phyloP scores from a whole-genome alignment of 306 rosid species.

The Mucuna pruriens region DNA sequence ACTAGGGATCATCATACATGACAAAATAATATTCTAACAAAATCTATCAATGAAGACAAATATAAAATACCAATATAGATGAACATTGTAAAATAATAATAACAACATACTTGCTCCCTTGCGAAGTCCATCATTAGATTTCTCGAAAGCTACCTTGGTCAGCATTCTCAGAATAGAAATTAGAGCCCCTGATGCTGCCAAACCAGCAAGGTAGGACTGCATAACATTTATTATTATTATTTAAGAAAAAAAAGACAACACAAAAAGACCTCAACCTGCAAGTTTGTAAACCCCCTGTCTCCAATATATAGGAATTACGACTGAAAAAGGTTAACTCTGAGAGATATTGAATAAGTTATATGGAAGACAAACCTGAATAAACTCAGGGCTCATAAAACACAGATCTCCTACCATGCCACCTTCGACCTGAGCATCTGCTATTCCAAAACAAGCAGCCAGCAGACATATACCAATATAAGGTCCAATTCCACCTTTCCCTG shows the following conservation, averaged over 20 bases:
- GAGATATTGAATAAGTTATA: neutral
- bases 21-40: neutral
- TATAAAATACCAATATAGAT: neutral
- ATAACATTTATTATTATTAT: neutral
- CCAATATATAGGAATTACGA: neutral
- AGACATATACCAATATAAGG: slow-evolving; percentile 68
- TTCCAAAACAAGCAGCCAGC: slow-evolving; percentile 72
- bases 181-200: slow-evolving; percentile 83
- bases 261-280: neutral
- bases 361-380: slow-evolving; percentile 67
- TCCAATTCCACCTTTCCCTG: slow-evolving; percentile 80
- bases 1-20: neutral
- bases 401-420: slow-evolving; percentile 92
- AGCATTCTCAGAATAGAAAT: slow-evolving; percentile 65
- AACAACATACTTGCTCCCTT: slow-evolving; percentile 80
- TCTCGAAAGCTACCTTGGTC: slow-evolving; percentile 72
- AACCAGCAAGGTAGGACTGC: slow-evolving; percentile 87
- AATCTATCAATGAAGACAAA: neutral
- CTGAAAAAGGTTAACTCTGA: neutral
- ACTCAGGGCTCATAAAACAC: slow-evolving; percentile 78
- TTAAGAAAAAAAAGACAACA: neutral
- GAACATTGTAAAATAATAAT: neutral
- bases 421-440: slow-evolving; percentile 82
- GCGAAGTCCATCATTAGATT: slow-evolving; percentile 72
- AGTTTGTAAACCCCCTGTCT: neutral